A percentile compares a stretch with the other conserved stretches of the same genome.
These are phyloP conservation scores for Kwoniella heveanensis DNA, from an alignment of 768 basidiomycete species.

Conservation along the genomic window DNA sequence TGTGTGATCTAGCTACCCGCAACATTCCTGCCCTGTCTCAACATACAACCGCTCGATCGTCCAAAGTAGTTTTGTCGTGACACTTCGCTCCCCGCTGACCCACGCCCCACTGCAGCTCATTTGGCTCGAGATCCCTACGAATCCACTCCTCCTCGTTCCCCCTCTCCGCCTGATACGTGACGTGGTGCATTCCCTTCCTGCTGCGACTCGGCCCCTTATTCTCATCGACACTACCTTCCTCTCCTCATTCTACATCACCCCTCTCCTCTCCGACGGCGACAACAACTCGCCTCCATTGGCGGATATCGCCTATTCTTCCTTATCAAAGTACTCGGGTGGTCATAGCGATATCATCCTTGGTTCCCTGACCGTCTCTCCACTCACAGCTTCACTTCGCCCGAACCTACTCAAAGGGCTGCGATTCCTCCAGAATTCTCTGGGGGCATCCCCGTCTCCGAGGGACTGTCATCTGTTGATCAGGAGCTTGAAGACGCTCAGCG, in stretches of 20 bases:
- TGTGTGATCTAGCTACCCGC: no score
- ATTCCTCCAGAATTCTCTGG: slow-evolving; percentile 81
- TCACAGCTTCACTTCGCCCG: slow-evolving; percentile 32
- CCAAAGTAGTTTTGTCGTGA: no score
- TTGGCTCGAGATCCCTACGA: slow-evolving; percentile 95
- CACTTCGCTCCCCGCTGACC: neutral
- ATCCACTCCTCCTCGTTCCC: slow-evolving; percentile 85
- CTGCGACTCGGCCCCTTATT: slow-evolving; percentile 64
- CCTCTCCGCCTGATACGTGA: slow-evolving; percentile 72
- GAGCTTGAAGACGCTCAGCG: slow-evolving; percentile 84
- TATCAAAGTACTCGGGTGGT: slow-evolving; percentile 85
- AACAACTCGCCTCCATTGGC: slow-evolving; percentile 61
- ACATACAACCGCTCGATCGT: no score
- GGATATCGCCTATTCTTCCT: slow-evolving; percentile 74
- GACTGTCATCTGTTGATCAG: slow-evolving; percentile 90
- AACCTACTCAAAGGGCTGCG: slow-evolving; percentile 64
- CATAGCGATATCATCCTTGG: slow-evolving; percentile 95
- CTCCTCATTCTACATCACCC: slow-evolving; percentile 86
- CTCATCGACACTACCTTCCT: slow-evolving; percentile 94
- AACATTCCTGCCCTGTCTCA: no score
- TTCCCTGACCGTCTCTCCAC: slow-evolving; percentile 61
- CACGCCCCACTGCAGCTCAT: slow-evolving; percentile 64
- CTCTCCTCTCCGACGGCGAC: slow-evolving; percentile 62
- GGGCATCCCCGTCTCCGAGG: slow-evolving; percentile 64
- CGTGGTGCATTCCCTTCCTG: slow-evolving; percentile 65